These are phyloP conservation scores for Podospora bellae-mahoneyi DNA, from an alignment of 495 filamentous ascomycete species.

Conservation along the genomic window DNA sequence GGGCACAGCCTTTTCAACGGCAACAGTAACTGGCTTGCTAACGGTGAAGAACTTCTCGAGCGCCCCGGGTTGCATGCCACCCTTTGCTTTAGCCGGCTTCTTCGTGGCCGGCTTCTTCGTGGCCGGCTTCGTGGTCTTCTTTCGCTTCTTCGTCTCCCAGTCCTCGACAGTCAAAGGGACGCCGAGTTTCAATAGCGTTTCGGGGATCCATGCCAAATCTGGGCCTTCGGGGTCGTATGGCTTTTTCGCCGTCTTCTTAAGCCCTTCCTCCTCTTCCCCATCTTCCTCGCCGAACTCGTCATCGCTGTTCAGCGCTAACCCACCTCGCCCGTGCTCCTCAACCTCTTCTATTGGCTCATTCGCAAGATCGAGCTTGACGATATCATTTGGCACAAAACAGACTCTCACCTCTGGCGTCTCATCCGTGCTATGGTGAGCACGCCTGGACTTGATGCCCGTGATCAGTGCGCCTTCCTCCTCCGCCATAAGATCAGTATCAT, in stretches of 20 bases:
- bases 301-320: conserved; percentile 49
- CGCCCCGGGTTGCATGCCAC: conserved; percentile 27
- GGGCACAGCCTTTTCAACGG: neutral
- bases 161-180: conserved; percentile 69
- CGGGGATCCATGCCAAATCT: conserved; percentile 69
- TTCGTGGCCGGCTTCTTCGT: conserved; percentile 24
- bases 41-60: conserved; percentile 41
- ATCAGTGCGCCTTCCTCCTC: conserved; percentile 52
- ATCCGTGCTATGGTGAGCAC: conserved; percentile 71
- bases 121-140: conserved; percentile 36
- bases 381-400: conserved; percentile 67
- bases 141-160: conserved; percentile 64
- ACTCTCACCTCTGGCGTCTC: conserved; percentile 71
- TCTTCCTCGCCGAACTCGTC: conserved; percentile 56
- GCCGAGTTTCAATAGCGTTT: conserved; percentile 64
- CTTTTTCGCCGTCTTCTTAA: conserved; percentile 42
- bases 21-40: conserved; percentile 30
- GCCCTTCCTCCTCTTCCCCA: conserved; percentile 34
- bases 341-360: conserved; percentile 59
- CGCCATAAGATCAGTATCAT: conserved; percentile 42
- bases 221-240: conserved; percentile 67
- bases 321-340: conserved; percentile 47
- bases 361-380: conserved; percentile 73
- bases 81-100: conserved; percentile 27
- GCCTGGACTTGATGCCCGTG: conserved; percentile 58